Conservation (phyloP, 2,329 filamentous ascomycete species). For the Clonostachys rhizophaga region DNA sequence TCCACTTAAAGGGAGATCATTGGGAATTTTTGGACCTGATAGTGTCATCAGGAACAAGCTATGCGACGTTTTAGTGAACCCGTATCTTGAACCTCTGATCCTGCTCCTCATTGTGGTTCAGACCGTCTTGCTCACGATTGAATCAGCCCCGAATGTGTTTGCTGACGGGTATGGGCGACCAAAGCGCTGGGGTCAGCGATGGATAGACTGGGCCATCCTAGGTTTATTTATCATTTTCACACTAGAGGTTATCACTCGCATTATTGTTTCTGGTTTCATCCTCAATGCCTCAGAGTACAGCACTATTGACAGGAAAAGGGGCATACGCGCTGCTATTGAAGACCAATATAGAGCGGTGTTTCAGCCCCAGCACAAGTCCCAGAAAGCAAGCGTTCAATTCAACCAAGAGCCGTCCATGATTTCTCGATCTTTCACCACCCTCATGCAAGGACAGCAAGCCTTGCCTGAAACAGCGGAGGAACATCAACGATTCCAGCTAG, state of each 20-base stretch:
- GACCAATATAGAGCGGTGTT: slow-evolving; percentile 78
- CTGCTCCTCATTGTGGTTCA: slow-evolving; percentile 85
- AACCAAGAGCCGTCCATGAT: slow-evolving; percentile 58
- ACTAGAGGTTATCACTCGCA: slow-evolving; percentile 73
- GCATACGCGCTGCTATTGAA: slow-evolving; percentile 67
- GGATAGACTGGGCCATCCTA: slow-evolving; percentile 77
- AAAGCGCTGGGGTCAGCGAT: slow-evolving; percentile 58
- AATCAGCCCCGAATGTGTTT: slow-evolving; percentile 71
- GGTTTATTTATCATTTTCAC: slow-evolving; percentile 87
- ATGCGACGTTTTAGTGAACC: slow-evolving; percentile 81
- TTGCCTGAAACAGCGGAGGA: slow-evolving; percentile 63
- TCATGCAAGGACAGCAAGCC: slow-evolving; percentile 57
- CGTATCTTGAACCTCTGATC: slow-evolving; percentile 81
- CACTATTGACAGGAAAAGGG: slow-evolving; percentile 75
- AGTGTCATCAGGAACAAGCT: slow-evolving; percentile 70
- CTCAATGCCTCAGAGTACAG: slow-evolving; percentile 90
- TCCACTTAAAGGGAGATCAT: slow-evolving; percentile 78
- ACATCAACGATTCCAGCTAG: slow-evolving; percentile 79
- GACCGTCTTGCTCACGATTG: slow-evolving; percentile 80
- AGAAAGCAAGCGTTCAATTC: slow-evolving; percentile 42
- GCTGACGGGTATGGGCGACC: slow-evolving; percentile 55
- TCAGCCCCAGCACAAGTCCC: slow-evolving; percentile 70
- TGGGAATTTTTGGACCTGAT: slow-evolving; percentile 79
- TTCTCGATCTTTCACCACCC: slow-evolving; percentile 74
- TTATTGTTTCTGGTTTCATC: slow-evolving; percentile 90